Base-by-base conservation (phyloP, 148 eudicot genomes). In the Arctostaphylos glauca region DNA sequence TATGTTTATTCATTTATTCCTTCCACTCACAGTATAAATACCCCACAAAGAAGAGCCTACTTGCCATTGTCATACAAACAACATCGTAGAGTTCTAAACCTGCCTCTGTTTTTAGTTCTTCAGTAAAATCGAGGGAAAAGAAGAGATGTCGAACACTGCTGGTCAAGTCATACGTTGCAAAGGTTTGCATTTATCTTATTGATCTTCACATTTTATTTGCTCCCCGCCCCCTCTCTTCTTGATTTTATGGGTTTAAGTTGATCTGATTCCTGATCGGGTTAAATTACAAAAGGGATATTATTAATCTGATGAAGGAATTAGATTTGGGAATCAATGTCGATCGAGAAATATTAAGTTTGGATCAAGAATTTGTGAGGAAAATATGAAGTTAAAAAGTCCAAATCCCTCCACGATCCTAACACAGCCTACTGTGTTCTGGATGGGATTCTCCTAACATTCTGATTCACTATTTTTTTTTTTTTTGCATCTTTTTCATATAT, bases 81-180 rank as follows among this genome's bases (percentile, higher is more conserved):
- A 18, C 23, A 15, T 41, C 49, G 14, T 10, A 73, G 38, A 73
- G 52, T 8, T 74, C 25, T n/a, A n/a, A 46, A 19, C 25, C 10
- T 9, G 0, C 54, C 0, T n/a, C 38, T 43, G 75, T 43, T 75
- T 75, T 13, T 25, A 23, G 41, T 64, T 25, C 21, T 31, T 55
- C 21, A 5, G 23, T 41, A 21, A 12, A 23, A 12, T 2, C 21
- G 10, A 74, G 38, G 41, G 23, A 71, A 81, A 53, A 49, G 41
- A 76, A 67, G 74, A 84, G 77, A 84, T 84, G 85, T 71, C 85
- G 56, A 84, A 9, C 68, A 78, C 85, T 44, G 75, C 55, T 14
- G 85, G 85, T 72, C 82, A 79, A 47, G 82, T 84, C 74, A 84
- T 84, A 58, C 71, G 73, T 6, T 84, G 82, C 79, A 84, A 49